A percentile compares a stretch with the other conserved stretches of the same genome.
These are phyloP conservation scores for Blastomyces silverae DNA, from an alignment of 2,329 filamentous ascomycete species.

Conservation along the genomic window DNA sequence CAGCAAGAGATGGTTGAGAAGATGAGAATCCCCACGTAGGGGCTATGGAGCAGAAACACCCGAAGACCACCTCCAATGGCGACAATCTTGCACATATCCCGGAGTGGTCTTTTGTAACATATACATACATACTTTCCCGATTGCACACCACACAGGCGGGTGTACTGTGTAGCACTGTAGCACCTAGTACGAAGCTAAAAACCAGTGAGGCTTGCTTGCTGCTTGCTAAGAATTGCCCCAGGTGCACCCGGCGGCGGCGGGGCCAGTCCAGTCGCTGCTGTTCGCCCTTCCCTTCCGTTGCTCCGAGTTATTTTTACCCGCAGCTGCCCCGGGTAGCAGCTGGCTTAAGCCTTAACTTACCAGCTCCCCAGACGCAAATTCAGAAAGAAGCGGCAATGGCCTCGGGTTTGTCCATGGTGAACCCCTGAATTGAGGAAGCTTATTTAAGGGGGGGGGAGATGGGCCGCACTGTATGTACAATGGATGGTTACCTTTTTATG, in stretches of 20 bases:
- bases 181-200: neutral
- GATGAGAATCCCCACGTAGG: too few relatives aligned
- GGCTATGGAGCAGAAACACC: neutral
- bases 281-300: neutral
- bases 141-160: neutral
- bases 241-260: neutral
- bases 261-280: neutral
- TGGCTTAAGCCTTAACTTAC: too few relatives aligned
- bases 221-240: neutral
- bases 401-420: neutral
- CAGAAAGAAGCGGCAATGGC: neutral
- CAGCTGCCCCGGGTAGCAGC: neutral
- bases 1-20: neutral
- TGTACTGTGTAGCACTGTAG: neutral
- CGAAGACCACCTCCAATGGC: neutral
- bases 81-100: neutral
- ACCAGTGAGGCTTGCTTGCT: neutral
- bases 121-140: neutral
- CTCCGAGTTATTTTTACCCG: neutral
- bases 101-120: neutral
- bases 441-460: neutral
- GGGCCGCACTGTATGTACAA: too few relatives aligned
- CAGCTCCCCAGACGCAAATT: neutral
- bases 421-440: neutral
- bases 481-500: too few relatives aligned